phyloP scores from a whole-genome alignment of 1,284 basidiomycete species.

The Coriolopsis trogii region DNA sequence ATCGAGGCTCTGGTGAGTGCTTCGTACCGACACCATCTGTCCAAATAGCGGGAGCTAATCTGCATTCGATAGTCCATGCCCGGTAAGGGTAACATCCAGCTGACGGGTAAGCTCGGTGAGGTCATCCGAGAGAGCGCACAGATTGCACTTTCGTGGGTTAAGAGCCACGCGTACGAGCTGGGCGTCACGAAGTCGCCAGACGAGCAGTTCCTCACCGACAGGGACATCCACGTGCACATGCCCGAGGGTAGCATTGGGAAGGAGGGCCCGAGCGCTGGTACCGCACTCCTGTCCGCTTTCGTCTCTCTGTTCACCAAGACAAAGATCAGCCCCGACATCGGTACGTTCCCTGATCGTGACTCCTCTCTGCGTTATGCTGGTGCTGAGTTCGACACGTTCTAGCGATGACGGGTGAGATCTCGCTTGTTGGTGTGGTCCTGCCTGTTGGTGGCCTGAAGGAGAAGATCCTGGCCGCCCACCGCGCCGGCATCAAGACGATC shows the following conservation, averaged over 20 bases:
- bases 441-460: conserved; percentile 95
- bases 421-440: conserved; percentile 89
- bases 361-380: background rate
- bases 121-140: conserved; percentile 97
- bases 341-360: conserved; percentile 49
- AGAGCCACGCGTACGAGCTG: conserved; percentile 85
- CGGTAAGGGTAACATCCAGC: conserved; percentile 85
- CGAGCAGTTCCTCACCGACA: conserved; percentile 81
- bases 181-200: conserved; percentile 78
- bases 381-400: conserved; percentile 2
- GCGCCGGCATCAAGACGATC: conserved; percentile 91
- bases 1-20: conserved; percentile 86
- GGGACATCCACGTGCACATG: conserved; percentile 94
- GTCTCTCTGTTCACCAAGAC: conserved; percentile 90
- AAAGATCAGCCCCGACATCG: conserved; percentile 83
- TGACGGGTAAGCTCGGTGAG: conserved; percentile 97
- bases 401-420: conserved; percentile 97
- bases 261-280: conserved; percentile 96
- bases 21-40: background rate
- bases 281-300: conserved; percentile 89
- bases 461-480: conserved; percentile 93
- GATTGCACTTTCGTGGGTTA: conserved; percentile 93
- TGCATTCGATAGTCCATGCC: conserved; percentile 76
- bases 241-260: conserved; percentile 97
- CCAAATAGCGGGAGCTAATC: conserved; percentile 1